Evolutionary conservation across 352 stramenopile species (phyloP).

Genomic region (Peronospora destructor): DNA sequence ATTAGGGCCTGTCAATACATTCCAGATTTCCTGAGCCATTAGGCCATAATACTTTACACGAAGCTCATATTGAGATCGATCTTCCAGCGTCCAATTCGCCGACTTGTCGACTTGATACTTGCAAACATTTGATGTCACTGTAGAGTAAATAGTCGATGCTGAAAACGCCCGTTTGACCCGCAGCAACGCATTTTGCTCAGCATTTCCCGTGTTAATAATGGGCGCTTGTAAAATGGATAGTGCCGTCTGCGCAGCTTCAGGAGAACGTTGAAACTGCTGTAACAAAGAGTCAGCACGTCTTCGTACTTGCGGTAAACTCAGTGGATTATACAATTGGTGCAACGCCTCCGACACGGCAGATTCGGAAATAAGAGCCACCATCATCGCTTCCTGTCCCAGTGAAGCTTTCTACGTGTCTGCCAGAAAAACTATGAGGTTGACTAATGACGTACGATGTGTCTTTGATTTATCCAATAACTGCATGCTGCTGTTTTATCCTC

Average conservation of each 20-base stretch:
- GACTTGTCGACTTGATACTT: slow-evolving; percentile 69
- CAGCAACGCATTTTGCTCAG: slow-evolving; percentile 26
- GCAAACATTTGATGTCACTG: slow-evolving; percentile 54
- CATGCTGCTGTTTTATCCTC: too few relatives aligned
- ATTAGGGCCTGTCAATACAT: slow-evolving; percentile 58
- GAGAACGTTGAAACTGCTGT: slow-evolving; percentile 68
- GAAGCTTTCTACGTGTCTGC: too few relatives aligned
- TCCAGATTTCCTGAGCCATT: slow-evolving; percentile 72
- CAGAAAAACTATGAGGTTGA: slow-evolving; percentile 5
- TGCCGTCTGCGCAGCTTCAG: slow-evolving; percentile 48
- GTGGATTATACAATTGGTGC: slow-evolving; percentile 64
- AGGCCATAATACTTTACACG: slow-evolving; percentile 53
- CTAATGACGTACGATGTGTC: slow-evolving; percentile 4
- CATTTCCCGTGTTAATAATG: slow-evolving; percentile 31
- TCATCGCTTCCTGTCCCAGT: slow-evolving; percentile 21
- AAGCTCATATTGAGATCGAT: slow-evolving; percentile 44
- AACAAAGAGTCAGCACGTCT: slow-evolving; percentile 67
- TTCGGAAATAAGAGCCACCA: slow-evolving; percentile 33
- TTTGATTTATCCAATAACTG: too few relatives aligned
- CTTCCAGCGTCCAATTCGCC: slow-evolving; percentile 38
- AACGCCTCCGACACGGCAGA: slow-evolving; percentile 48
- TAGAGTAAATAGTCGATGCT: slow-evolving; percentile 67
- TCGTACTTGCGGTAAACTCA: slow-evolving; percentile 56
- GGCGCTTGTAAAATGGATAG: slow-evolving; percentile 49
- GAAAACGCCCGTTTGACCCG: slow-evolving; percentile 57